These are phyloP conservation scores for Coemansia sp. DNA, from an alignment of 192 early-diverging fungal species.

Conservation along the genomic window DNA sequence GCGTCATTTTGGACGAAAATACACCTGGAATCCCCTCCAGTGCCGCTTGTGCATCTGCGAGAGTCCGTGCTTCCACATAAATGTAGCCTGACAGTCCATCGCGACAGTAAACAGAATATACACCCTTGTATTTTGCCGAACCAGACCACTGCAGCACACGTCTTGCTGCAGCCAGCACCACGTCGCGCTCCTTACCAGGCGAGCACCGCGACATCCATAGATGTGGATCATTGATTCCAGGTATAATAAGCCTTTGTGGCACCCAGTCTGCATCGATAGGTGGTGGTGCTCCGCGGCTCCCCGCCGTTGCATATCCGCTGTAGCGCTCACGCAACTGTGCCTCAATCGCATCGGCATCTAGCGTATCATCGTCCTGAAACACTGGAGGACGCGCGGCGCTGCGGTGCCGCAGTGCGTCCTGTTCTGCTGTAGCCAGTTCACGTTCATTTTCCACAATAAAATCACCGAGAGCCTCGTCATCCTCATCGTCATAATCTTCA, in stretches of 20 bases:
- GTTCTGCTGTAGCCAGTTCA: constrained; percentile 63
- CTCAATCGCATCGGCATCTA: constrained; percentile 84
- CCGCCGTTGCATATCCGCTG: constrained; percentile 57
- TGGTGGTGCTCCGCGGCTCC: constrained; percentile 48
- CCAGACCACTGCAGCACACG: constrained; percentile 69
- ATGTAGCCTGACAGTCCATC: constrained; percentile 87
- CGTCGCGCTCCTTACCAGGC: constrained; percentile 84
- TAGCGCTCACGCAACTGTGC: constrained; percentile 71
- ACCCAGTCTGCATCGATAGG: constrained; percentile 57
- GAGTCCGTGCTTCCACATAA: constrained; percentile 84
- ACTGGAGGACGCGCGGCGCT: constrained; percentile 64
- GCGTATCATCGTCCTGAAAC: constrained; percentile 75
- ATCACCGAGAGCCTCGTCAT: constrained; percentile 60
- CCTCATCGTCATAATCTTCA: constrained; percentile 74
- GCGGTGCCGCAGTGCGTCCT: constrained; percentile 55
- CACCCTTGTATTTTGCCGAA: constrained; percentile 61
- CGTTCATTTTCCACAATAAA: constrained; percentile 67
- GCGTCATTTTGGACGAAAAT: constrained; percentile 64
- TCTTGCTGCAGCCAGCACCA: constrained; percentile 77
- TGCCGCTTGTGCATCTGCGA: constrained; percentile 76
- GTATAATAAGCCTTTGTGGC: constrained; percentile 78
- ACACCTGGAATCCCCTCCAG: constrained; percentile 76
- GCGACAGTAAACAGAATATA: constrained; percentile 79
- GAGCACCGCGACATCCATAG: constrained; percentile 88
- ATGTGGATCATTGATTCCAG: constrained; percentile 84